phyloP scores from a whole-genome alignment of 768 basidiomycete species.

The Naganishia antarctica region DNA sequence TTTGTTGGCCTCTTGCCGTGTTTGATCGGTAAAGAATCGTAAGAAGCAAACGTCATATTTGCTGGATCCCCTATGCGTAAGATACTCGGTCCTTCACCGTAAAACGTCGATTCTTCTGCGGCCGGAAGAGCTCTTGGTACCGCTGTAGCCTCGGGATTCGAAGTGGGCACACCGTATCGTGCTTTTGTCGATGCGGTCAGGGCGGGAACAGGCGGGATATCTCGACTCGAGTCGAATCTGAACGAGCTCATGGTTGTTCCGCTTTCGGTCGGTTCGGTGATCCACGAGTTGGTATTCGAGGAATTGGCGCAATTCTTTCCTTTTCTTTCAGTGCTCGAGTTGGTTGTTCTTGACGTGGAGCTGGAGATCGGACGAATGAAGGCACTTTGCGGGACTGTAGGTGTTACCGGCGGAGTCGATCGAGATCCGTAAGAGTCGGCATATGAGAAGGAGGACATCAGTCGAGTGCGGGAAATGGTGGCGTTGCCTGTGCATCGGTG shows the following conservation, averaged over 20 bases:
- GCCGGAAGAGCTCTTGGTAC: background rate
- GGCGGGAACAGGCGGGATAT: conserved; percentile 1
- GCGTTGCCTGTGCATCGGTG: background rate
- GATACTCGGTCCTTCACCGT: conserved; percentile 16
- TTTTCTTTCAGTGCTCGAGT: background rate
- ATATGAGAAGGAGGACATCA: conserved; percentile 14
- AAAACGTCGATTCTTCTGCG: background rate
- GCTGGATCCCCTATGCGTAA: conserved; percentile 7
- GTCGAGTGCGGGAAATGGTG: background rate
- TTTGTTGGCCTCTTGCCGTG: conserved; percentile 22
- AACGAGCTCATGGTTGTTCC: conserved; percentile 13
- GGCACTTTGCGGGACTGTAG: background rate
- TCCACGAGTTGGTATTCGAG: conserved; percentile 19
- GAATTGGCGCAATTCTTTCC: background rate
- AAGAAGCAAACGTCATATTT: conserved; percentile 17
- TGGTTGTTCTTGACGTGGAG: background rate
- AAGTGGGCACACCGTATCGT: background rate
- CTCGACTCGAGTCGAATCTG: conserved; percentile 3
- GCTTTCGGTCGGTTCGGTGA: conserved; percentile 23
- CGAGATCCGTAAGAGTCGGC: background rate
- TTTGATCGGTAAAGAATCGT: conserved; percentile 18
- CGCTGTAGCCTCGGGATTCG: background rate
- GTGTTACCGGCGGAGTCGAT: background rate
- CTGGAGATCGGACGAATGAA: background rate
- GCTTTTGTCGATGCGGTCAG: conserved; percentile 14